A percentile compares a stretch with the other conserved stretches of the same genome.
Conservation (phyloP, 495 filamentous ascomycete species). For the Trypethelium eluteriae region DNA sequence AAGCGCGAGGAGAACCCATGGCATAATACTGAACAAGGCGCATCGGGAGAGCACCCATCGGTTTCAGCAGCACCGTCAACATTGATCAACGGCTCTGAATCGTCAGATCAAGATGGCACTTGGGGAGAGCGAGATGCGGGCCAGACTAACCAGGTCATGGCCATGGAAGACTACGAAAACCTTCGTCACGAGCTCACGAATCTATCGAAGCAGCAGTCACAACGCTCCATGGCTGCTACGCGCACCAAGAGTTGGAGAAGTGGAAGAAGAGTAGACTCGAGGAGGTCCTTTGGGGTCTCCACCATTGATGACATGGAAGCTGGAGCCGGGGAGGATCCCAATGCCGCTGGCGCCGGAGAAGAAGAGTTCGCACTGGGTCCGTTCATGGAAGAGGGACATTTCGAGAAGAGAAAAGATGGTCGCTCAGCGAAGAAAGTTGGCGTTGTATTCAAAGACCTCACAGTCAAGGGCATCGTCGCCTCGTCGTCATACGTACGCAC, state of each 20-base stretch:
- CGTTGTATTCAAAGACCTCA: constrained; percentile 72
- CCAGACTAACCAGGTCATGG: constrained; percentile 52
- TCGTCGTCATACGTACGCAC: constrained; percentile 64
- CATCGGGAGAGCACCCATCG: background rate
- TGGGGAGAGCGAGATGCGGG: constrained; percentile 71
- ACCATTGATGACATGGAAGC: constrained; percentile 25
- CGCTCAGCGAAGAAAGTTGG: constrained; percentile 76
- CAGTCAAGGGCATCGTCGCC: constrained; percentile 63
- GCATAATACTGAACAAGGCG: constrained; percentile 5
- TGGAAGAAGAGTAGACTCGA: constrained; percentile 19
- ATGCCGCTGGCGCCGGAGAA: constrained; percentile 29
- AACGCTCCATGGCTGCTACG: background rate
- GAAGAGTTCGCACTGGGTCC: constrained; percentile 60
- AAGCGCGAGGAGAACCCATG: constrained; percentile 6
- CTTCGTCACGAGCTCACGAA: constrained; percentile 58
- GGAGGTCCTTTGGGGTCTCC: constrained; percentile 17
- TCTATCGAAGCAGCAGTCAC: constrained; percentile 29
- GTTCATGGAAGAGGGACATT: constrained; percentile 72
- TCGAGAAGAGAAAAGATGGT: constrained; percentile 67
- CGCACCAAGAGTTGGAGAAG: constrained; percentile 19
- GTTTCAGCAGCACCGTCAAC: constrained; percentile 20
- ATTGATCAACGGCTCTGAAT: background rate
- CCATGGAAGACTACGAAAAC: constrained; percentile 65
- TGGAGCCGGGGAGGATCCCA: constrained; percentile 14
- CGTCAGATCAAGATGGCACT: constrained; percentile 44